Conservation (phyloP, 805 yeast genomes). For the Ogataea angusta region DNA sequence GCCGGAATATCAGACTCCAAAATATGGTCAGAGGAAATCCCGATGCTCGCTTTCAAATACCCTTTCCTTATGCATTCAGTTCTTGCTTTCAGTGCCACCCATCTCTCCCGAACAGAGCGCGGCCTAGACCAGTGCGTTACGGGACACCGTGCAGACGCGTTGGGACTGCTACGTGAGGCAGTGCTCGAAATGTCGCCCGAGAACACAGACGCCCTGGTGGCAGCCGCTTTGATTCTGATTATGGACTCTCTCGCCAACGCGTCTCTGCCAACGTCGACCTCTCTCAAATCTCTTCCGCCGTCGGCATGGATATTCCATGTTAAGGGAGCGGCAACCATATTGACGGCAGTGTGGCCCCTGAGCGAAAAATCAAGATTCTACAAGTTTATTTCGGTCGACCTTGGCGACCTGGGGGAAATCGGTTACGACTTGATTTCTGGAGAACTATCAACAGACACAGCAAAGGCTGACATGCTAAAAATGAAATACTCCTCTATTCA, state of each 20-base stretch:
- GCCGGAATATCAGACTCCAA: slow-evolving; percentile 86
- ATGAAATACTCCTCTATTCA: slow-evolving; percentile 53
- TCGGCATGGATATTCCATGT: slow-evolving; percentile 97
- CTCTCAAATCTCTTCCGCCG: slow-evolving; percentile 72
- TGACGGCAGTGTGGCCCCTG: slow-evolving; percentile 95
- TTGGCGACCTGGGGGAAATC: slow-evolving; percentile 83
- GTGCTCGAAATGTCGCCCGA: slow-evolving; percentile 79
- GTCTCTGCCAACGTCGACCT: slow-evolving; percentile 48
- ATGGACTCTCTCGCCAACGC: slow-evolving; percentile 96
- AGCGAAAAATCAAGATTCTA: slow-evolving; percentile 64
- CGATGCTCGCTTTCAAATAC: slow-evolving; percentile 79
- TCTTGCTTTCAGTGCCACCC: slow-evolving; percentile 89
- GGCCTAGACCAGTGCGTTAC: slow-evolving; percentile 81
- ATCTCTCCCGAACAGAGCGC: slow-evolving; percentile 70
- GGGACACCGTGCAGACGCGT: slow-evolving; percentile 82
- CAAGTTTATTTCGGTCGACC: slow-evolving; percentile 76
- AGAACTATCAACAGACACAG: slow-evolving; percentile 24
- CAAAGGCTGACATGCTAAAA: slow-evolving; percentile 15
- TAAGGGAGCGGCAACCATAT: slow-evolving; percentile 92
- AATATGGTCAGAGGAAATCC: slow-evolving; percentile 87
- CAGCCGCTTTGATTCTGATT: slow-evolving; percentile 81
- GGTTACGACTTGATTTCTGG: slow-evolving; percentile 37
- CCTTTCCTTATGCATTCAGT: slow-evolving; percentile 92
- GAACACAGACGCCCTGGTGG: slow-evolving; percentile 90
- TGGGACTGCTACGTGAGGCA: slow-evolving; percentile 76